Conservation (phyloP, 768 basidiomycete species). For the Boletus fagicola region DNA sequence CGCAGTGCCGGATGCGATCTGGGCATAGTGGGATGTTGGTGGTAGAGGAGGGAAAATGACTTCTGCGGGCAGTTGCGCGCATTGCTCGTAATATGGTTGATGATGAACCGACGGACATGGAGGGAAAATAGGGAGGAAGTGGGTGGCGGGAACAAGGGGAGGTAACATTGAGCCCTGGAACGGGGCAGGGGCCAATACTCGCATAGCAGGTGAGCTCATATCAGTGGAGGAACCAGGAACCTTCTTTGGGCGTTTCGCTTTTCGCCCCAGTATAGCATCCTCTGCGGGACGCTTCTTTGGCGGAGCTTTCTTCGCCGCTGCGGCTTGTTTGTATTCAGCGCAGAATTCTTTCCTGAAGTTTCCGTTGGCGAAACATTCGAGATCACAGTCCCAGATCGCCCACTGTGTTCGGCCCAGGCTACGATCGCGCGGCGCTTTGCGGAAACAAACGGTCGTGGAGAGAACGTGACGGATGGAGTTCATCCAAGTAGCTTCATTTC, state of each 20-base stretch:
- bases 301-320: conserved; percentile 28
- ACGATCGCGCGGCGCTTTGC: conserved; percentile 77
- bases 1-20: conserved; percentile 19
- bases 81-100: conserved; percentile 71
- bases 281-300: conserved; percentile 42
- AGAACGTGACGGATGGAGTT: conserved; percentile 97
- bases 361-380: conserved; percentile 80
- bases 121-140: conserved; percentile 45
- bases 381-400: conserved; percentile 81
- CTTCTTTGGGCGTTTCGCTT: conserved; percentile 48
- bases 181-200: conserved; percentile 20
- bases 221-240: conserved; percentile 23
- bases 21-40: conserved; percentile 43
- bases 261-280: conserved; percentile 38
- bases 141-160: conserved; percentile 23
- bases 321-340: conserved; percentile 35
- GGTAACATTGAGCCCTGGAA: conserved; percentile 22
- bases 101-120: conserved; percentile 60
- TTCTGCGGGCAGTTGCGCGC: conserved; percentile 55
- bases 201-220: conserved; percentile 21
- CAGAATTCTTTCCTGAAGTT: conserved; percentile 71
- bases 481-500: conserved; percentile 94
- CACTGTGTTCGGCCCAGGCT: conserved; percentile 80
- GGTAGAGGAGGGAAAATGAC: conserved; percentile 76
- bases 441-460: conserved; percentile 87